A percentile compares a stretch with the other conserved stretches of the same genome.
Conservation (phyloP, 208 protist species). For the Crithidia brevicula region DNA sequence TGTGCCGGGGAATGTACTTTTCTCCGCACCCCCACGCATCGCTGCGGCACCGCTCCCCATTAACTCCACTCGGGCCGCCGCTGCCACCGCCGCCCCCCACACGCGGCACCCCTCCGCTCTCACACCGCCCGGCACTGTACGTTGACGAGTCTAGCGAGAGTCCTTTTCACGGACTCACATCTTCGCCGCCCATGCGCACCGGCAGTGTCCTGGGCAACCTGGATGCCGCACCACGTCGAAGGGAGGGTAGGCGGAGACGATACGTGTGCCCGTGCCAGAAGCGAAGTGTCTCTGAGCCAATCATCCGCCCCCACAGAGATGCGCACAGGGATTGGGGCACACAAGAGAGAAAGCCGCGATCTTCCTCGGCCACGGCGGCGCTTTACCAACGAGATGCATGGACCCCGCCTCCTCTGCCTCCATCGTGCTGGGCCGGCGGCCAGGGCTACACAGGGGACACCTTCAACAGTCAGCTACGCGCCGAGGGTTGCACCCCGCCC, state of each 20-base stretch:
- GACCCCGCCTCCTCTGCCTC: no score
- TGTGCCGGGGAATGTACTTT: constrained; percentile 59
- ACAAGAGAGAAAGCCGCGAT: not conserved
- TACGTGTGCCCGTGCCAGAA: constrained; percentile 20
- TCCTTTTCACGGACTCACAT: not conserved
- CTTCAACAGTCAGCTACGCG: constrained; percentile 32
- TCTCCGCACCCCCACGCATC: constrained; percentile 40
- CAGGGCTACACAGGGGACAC: constrained; percentile 21
- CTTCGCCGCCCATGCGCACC: not conserved
- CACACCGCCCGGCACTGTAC: not conserved
- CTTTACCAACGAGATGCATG: no score
- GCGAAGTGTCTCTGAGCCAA: constrained; percentile 6
- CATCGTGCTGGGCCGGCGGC: no score
- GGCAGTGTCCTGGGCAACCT: not conserved
- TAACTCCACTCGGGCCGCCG: not conserved
- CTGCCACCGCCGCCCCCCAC: not conserved
- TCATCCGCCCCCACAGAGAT: not conserved
- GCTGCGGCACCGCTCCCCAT: constrained; percentile 1
- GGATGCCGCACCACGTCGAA: not conserved
- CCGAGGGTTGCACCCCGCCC: not conserved
- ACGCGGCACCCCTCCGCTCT: not conserved
- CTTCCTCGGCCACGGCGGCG: no score
- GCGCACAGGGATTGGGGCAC: no score
- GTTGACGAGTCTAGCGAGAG: not conserved
- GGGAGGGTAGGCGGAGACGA: not conserved